Conservation (phyloP, 2,329 filamentous ascomycete species). For the Alternaria solani region DNA sequence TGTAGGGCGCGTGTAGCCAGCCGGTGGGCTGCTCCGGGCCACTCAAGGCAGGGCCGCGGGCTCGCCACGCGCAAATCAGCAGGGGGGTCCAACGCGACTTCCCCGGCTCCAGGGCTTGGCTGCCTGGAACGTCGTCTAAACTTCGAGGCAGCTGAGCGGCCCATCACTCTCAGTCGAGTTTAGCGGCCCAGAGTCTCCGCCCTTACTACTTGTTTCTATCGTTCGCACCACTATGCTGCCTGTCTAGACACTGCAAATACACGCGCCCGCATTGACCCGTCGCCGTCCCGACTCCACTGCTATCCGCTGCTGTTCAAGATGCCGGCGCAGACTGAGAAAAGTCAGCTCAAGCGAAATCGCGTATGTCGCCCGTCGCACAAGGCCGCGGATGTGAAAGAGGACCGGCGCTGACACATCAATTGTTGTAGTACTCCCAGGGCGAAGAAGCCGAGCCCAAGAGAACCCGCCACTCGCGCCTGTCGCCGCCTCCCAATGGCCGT, state of each 20-base stretch:
- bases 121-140: conserved; percentile 22
- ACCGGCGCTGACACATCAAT: conserved; percentile 30
- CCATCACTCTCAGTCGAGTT: conserved; percentile 10
- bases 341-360: conserved; percentile 82
- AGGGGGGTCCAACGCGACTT: conserved; percentile 5
- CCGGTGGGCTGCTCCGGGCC: conserved; percentile 1
- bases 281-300: conserved; percentile 26
- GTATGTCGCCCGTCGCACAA: conserved; percentile 59
- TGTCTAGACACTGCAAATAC: conserved; percentile 26
- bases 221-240: conserved; percentile 31
- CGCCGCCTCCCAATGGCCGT: conserved; percentile 62
- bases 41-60: neutral
- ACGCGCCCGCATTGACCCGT: conserved; percentile 31
- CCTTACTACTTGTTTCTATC: conserved; percentile 19
- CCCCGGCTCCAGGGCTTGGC: conserved; percentile 21
- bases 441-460: conserved; percentile 78
- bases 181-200: conserved; percentile 29
- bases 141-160: conserved; percentile 28
- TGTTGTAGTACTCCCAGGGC: conserved; percentile 69
- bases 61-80: neutral
- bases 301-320: conserved; percentile 47
- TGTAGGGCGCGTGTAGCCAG: neutral
- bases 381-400: neutral
- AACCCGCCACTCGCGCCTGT: conserved; percentile 74
- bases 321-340: conserved; percentile 73